Conservation (phyloP, 495 filamentous ascomycete species). For the Terfezia boudieri region DNA sequence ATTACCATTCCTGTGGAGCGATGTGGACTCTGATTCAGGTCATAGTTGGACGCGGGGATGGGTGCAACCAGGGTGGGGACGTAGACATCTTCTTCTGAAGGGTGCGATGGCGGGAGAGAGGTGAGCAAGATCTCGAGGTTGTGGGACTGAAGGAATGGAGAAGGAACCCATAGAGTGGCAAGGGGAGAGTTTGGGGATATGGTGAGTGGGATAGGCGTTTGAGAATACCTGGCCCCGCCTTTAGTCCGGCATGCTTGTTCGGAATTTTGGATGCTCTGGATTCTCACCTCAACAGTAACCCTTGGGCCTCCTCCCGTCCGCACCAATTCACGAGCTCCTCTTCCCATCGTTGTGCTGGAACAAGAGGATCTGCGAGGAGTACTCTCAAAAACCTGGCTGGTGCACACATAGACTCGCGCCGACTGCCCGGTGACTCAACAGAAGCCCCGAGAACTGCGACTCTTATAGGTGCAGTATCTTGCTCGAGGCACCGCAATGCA, state of each 20-base stretch:
- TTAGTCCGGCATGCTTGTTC: background rate
- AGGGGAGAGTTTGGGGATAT: constrained; percentile 7
- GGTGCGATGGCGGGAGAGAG: constrained; percentile 17
- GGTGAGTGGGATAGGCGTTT: background rate
- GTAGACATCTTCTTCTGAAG: background rate
- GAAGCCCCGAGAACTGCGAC: constrained; percentile 32
- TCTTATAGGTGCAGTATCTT: constrained; percentile 40
- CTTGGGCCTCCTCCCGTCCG: background rate
- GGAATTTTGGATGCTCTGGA: background rate
- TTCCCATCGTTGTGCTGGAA: background rate
- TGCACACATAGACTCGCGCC: background rate
- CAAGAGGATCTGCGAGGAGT: background rate
- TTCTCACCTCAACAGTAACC: background rate
- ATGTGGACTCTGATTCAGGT: constrained; percentile 3
- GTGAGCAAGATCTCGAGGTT: constrained; percentile 64
- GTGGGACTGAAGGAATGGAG: constrained; percentile 39
- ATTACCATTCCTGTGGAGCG: constrained; percentile 22
- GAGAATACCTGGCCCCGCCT: background rate
- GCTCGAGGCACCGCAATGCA: constrained; percentile 53
- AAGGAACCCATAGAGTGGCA: constrained; percentile 39
- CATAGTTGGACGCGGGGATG: background rate
- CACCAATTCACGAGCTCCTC: background rate
- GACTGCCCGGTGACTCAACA: background rate
- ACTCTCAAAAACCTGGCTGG: background rate
- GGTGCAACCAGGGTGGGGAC: constrained; percentile 5